Evolutionary conservation across 1,139 yeast genomes (phyloP), one percentile per base, ranked within the genome.

Genomic region (Suzukiozyma palmioleophila): DNA sequence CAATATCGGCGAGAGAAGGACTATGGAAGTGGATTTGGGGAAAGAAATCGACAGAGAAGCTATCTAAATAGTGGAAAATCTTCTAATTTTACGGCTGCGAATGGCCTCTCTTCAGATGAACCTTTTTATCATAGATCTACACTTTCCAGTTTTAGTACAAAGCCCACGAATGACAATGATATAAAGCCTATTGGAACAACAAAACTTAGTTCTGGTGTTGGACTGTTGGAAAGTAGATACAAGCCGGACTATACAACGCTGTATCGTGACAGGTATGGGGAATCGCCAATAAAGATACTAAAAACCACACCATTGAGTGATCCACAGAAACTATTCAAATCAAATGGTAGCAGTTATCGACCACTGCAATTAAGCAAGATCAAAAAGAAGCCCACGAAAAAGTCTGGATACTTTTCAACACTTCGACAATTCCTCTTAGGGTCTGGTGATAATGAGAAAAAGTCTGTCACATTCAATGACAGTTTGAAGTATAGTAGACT

Each of bases 371-470:
- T 28, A 28, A 28, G 31, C 16, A 28, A 28, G 16, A 28, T 28
- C 12, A 28, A 28, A 14, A 28, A 28, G 31, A 8, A 5, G 14
- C 31, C 31, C 9, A 28, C 31, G 16, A 13, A 28, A 14, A 28
- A 28, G 9, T 28, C 31, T 8, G 31, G 31, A 8, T 28, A 28
- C 14, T 15, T 25, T 25, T 11, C 36, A 25, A 14, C 18, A 33
- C 36, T 33, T 14, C 36, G 36, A 33, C 36, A 26, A 24, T 33
- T 22, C 26, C 18, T 25, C 13, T 8, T 15, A 14, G 31, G 31
- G 16, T 28, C 28, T 13, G 11, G 24, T 8, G n/a, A 13, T n/a
- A n/a, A 26, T 9, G 26, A 25, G 16, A 25, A 26, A 12, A 33
- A 33, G 24, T 14, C 29, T 8, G 36, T 33, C 9, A 24, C 30